Evolutionary conservation across 768 basidiomycete genomes (phyloP).

Genomic region (Lactifluus hygrophoroides): DNA sequence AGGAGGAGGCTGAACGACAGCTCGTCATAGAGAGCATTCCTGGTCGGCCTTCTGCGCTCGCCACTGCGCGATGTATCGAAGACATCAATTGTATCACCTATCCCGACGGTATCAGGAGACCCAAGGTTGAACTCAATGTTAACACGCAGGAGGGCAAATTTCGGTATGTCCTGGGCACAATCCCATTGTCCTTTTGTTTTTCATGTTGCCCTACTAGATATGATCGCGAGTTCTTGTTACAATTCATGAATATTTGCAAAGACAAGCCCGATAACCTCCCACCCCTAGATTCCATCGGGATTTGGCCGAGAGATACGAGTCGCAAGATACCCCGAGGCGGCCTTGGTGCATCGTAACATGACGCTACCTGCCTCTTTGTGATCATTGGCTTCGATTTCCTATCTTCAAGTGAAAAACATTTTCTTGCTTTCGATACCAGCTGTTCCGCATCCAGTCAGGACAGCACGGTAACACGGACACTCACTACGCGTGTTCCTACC

Average conservation of each 20-base stretch:
- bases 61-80: constrained; percentile 77
- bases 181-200: not conserved
- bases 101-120: constrained; percentile 76
- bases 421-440: no score
- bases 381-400: no score
- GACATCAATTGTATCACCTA: constrained; percentile 73
- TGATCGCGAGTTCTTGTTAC: constrained; percentile 93
- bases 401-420: no score
- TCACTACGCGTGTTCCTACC: no score
- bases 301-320: constrained; percentile 68
- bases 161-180: constrained; percentile 52
- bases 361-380: no score
- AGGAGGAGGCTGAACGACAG: constrained; percentile 26
- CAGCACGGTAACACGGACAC: no score
- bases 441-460: no score
- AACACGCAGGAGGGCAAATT: constrained; percentile 84
- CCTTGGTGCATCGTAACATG: no score
- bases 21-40: constrained; percentile 39
- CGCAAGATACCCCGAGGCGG: no score
- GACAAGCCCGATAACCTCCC: constrained; percentile 91
- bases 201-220: constrained; percentile 45
- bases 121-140: constrained; percentile 75
- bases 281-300: constrained; percentile 82
- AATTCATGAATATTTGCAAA: constrained; percentile 92
- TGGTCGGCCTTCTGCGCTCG: constrained; percentile 70